These are phyloP conservation scores for Diplodia seriata DNA, from an alignment of 2,329 filamentous ascomycete species.

Conservation along the genomic window DNA sequence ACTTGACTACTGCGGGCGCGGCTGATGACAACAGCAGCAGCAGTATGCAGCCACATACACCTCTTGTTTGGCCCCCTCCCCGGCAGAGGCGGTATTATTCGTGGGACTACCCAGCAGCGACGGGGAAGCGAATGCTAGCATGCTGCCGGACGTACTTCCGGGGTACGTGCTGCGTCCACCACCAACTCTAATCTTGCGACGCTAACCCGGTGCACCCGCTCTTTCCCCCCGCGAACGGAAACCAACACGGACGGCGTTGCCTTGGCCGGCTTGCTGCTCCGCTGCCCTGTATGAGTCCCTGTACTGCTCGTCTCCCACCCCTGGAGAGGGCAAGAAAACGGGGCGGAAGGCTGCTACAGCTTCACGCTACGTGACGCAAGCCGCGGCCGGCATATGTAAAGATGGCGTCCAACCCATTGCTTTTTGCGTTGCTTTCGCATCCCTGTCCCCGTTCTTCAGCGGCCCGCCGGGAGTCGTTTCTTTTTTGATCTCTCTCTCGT, in stretches of 20 bases:
- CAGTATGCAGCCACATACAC: neutral
- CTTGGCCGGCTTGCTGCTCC: neutral
- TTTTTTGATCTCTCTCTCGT: too few species aligned
- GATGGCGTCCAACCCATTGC: too few species aligned
- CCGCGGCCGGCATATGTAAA: too few species aligned
- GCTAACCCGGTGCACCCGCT: neutral
- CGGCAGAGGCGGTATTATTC: neutral
- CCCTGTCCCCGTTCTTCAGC: too few species aligned
- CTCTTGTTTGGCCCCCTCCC: slow-evolving; percentile 4
- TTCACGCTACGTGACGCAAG: too few species aligned
- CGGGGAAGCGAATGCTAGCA: slow-evolving; percentile 8
- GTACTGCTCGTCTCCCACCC: too few species aligned
- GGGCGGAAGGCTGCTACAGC: too few species aligned
- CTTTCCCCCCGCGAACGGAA: slow-evolving; percentile 6
- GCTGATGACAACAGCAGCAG: neutral
- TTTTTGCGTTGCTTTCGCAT: neutral
- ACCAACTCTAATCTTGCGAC: neutral
- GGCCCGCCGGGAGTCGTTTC: too few species aligned
- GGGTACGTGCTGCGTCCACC: neutral
- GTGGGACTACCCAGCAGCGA: neutral
- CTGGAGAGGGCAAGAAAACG: too few species aligned
- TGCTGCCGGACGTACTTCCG: neutral
- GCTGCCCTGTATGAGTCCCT: neutral
- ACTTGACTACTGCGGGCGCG: neutral
- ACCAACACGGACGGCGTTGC: neutral